Conservation (phyloP, 225 moss, liverwort and hornwort genomes). For the Rhytidiadelphus loreus region DNA sequence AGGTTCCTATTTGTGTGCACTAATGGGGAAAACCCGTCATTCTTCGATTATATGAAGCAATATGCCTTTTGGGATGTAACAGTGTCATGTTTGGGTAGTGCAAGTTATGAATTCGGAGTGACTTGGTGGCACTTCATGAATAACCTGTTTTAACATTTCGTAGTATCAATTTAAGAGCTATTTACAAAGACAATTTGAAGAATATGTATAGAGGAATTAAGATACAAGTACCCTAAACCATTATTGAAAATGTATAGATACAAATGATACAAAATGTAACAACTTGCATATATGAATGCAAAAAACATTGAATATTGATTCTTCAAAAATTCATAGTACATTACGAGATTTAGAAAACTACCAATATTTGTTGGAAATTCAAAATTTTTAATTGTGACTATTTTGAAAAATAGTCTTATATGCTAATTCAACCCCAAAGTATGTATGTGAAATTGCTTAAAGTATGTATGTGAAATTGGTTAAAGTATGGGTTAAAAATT, state of each 20-base stretch:
- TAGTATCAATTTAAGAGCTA: not conserved
- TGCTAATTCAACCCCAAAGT: accelerated
- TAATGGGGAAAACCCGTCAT: not conserved
- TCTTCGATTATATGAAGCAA: not conserved
- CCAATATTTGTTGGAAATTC: not conserved
- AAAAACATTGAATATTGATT: not conserved
- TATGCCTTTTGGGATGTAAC: not conserved
- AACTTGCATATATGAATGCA: not conserved
- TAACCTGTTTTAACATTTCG: accelerated
- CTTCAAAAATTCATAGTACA: not conserved
- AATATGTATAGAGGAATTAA: too few relatives aligned
- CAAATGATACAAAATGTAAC: not conserved
- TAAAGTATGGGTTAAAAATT: not conserved
- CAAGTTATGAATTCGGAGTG: not conserved
- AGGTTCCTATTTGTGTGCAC: not conserved
- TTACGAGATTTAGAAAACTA: not conserved
- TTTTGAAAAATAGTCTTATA: not conserved
- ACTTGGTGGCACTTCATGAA: not conserved
- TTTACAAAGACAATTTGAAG: not conserved
- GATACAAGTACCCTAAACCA: not conserved
- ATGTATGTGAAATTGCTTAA: too few relatives aligned
- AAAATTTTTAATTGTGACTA: not conserved
- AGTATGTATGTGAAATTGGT: too few relatives aligned
- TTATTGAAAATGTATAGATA: not conserved
- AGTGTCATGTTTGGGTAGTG: not conserved